Percentiles rank a stretch among this genome's conserved stretches.
phyloP scores from a whole-genome alignment of 208 protist genomes.

The Blechomonas ayalai region DNA sequence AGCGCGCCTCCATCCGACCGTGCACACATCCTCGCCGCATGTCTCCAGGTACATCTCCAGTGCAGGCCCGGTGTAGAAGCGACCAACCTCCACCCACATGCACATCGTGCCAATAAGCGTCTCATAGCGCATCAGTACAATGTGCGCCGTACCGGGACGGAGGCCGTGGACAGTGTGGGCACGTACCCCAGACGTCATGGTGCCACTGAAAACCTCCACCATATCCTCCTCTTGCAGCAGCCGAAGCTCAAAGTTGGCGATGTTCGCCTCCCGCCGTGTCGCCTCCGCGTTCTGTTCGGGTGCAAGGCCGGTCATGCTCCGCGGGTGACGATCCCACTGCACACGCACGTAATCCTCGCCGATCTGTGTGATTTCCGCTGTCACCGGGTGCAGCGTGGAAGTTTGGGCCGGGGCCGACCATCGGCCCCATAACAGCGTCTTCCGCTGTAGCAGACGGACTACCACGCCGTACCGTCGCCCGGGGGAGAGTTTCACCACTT shows the following conservation, averaged over 20 bases:
- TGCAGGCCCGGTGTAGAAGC: slow-evolving; percentile 70
- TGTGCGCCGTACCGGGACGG: slow-evolving; percentile 60
- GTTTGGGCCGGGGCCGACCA: slow-evolving; percentile 59
- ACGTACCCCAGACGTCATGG: slow-evolving; percentile 44
- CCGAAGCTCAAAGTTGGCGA: slow-evolving; percentile 61
- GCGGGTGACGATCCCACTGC: slow-evolving; percentile 57
- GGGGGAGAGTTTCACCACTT: slow-evolving; percentile 78
- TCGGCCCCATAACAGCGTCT: slow-evolving; percentile 37
- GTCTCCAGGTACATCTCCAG: slow-evolving; percentile 39
- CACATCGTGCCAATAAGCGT: slow-evolving; percentile 73
- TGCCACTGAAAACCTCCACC: slow-evolving; percentile 41
- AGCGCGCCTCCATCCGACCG: slow-evolving; percentile 45
- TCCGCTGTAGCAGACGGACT: slow-evolving; percentile 42
- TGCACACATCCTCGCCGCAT: slow-evolving; percentile 79
- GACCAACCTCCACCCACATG: slow-evolving; percentile 67
- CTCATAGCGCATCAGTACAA: slow-evolving; percentile 77
- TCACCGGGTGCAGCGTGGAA: slow-evolving; percentile 48
- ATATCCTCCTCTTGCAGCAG: slow-evolving; percentile 72
- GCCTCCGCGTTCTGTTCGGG: slow-evolving; percentile 39
- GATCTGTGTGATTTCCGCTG: slow-evolving; percentile 45
- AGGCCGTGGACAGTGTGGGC: slow-evolving; percentile 62
- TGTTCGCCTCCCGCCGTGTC: slow-evolving; percentile 33
- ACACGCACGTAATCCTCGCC: slow-evolving; percentile 82
- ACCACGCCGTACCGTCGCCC: slow-evolving; percentile 41
- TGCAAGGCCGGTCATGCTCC: slow-evolving; percentile 23